These are phyloP conservation scores for Fusarium sp. DNA, from an alignment of 2,329 filamentous ascomycete genomes.

Conservation along the genomic window DNA sequence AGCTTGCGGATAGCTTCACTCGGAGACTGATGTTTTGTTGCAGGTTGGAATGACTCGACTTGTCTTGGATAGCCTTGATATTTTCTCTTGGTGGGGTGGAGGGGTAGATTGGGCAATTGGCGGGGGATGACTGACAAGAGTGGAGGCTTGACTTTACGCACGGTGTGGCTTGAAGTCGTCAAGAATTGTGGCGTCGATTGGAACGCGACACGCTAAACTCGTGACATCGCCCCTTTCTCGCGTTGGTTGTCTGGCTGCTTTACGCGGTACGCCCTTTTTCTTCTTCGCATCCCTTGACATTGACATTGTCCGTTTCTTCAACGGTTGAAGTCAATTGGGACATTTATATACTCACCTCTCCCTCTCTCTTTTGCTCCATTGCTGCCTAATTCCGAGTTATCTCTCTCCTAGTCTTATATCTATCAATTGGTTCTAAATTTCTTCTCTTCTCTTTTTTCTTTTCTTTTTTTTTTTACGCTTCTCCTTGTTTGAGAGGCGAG, in stretches of 20 bases:
- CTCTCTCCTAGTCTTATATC: not conserved
- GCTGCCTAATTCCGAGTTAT: not conserved
- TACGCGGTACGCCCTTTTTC: slow-evolving; percentile 30
- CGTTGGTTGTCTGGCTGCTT: slow-evolving; percentile 49
- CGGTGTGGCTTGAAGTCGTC: not conserved
- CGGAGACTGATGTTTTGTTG: slow-evolving; percentile 15
- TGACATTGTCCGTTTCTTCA: slow-evolving; percentile 22
- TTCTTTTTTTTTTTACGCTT: slow-evolving; percentile 21
- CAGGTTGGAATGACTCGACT: slow-evolving; percentile 9
- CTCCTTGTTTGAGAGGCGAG: slow-evolving; percentile 20
- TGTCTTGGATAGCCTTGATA: slow-evolving; percentile 24
- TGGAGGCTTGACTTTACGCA: too few relatives aligned
- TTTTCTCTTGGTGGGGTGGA: slow-evolving; percentile 46
- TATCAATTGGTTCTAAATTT: not conserved
- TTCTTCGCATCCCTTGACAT: slow-evolving; percentile 3
- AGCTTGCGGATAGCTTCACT: slow-evolving; percentile 46
- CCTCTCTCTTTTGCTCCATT: not conserved
- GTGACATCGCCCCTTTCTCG: slow-evolving; percentile 54
- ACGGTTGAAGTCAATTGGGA: not conserved
- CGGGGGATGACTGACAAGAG: not conserved
- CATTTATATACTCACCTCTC: not conserved
- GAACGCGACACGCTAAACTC: slow-evolving; percentile 40
- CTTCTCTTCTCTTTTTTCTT: slow-evolving; percentile 17
- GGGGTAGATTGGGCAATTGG: slow-evolving; percentile 35
- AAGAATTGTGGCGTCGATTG: slow-evolving; percentile 6